Percentiles rank a stretch among this genome's conserved stretches.
Evolutionary conservation across 225 moss, liverwort and hornwort genomes (phyloP).

Genomic region (Bryoerythrophyllum caledonicum): DNA sequence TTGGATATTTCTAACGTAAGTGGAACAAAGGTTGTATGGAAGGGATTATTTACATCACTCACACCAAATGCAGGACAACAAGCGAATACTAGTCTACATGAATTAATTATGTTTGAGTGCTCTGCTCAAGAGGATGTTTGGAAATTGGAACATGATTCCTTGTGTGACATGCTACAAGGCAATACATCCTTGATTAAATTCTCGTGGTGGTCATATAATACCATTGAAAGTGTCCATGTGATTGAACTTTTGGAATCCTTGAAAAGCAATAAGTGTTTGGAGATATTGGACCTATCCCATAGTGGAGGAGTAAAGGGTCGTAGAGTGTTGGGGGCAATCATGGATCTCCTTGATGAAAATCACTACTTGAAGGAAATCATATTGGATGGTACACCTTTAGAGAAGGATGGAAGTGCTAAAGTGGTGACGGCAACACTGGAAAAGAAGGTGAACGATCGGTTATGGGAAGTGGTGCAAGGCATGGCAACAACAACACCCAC

Average conservation of each 20-base stretch:
- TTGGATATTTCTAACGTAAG: too few species aligned
- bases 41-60: too few species aligned
- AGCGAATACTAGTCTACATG: too few species aligned
- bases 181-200: not conserved
- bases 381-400: not conserved
- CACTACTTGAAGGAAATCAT: not conserved
- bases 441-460: too few species aligned
- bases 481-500: too few species aligned
- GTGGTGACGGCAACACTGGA: too few species aligned
- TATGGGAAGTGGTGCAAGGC: too few species aligned
- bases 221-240: not conserved
- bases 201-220: not conserved
- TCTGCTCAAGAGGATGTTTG: too few species aligned
- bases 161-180: not conserved
- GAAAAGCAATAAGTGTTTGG: not conserved
- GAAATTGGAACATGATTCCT: not conserved
- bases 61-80: too few species aligned
- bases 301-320: not conserved
- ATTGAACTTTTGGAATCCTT: not conserved
- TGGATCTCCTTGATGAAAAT: not conserved
- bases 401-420: too few species aligned
- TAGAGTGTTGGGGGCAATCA: not conserved
- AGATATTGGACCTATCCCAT: fast-evolving
- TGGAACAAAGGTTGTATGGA: too few species aligned
- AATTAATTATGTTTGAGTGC: too few species aligned